Evolutionary conservation across 441 rosid species (phyloP).

Genomic region (Lepidium campestre): DNA sequence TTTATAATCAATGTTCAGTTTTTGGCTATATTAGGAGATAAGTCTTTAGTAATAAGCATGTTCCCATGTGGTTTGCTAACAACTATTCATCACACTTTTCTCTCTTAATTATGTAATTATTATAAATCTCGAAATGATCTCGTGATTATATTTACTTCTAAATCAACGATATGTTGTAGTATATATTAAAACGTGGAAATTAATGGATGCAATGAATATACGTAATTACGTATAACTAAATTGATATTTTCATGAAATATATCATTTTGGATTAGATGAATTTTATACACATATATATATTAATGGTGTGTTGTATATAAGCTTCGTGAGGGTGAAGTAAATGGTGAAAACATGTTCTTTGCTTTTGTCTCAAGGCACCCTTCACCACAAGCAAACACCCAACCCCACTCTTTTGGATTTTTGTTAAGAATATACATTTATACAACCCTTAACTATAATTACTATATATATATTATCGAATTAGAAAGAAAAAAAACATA

Average conservation of each 20-base stretch:
- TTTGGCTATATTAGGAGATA: neutral
- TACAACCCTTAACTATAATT: neutral
- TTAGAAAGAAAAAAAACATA: too few relatives aligned
- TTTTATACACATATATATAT: neutral
- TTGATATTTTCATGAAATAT: neutral
- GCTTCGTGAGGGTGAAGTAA: conserved; percentile 20
- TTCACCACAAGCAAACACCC: conserved; percentile 24
- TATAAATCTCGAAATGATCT: neutral
- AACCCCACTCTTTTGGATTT: conserved; percentile 7
- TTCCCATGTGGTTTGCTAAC: conserved; percentile 27
- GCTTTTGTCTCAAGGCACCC: conserved; percentile 26
- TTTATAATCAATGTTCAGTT: neutral
- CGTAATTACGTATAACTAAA: neutral
- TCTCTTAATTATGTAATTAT: neutral
- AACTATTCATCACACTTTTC: conserved; percentile 15
- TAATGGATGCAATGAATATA: neutral
- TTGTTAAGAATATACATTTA: neutral
- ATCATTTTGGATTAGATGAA: neutral
- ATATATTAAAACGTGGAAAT: neutral
- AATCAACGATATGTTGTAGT: neutral
- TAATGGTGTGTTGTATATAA: neutral
- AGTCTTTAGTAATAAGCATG: neutral
- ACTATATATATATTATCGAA: too few relatives aligned
- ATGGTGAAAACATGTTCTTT: conserved; percentile 30
- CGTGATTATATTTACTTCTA: neutral